Evolutionary conservation across 2,329 filamentous ascomycete genomes (phyloP).

Genomic region (Lasiodiplodia citricola): DNA sequence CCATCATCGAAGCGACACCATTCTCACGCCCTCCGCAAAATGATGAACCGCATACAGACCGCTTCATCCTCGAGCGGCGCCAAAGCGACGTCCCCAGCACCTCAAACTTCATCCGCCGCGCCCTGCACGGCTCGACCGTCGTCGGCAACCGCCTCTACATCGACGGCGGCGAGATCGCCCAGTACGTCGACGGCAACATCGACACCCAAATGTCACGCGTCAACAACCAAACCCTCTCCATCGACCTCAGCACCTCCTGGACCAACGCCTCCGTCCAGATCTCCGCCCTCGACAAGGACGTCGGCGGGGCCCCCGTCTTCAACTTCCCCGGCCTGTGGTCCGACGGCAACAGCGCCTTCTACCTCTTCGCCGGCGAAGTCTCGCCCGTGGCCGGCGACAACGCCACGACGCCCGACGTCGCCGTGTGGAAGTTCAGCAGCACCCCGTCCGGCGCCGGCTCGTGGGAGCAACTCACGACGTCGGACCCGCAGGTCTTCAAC

Average conservation of each 20-base stretch:
- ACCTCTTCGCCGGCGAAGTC: not conserved
- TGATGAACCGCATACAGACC: too few species aligned
- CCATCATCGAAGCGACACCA: too few species aligned
- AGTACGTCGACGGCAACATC: not conserved
- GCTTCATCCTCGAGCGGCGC: too few species aligned
- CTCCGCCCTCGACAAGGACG: not conserved
- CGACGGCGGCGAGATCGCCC: constrained; percentile 1
- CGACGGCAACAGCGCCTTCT: not conserved
- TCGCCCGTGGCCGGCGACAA: not conserved
- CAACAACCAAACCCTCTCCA: constrained; percentile 9
- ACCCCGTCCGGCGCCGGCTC: not conserved
- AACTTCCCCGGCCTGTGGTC: not conserved
- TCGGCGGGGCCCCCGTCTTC: not conserved
- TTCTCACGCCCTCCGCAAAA: too few species aligned
- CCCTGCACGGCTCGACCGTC: not conserved
- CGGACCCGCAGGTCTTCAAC: not conserved
- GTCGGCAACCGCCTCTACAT: constrained; percentile 9
- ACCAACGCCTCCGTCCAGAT: constrained; percentile 6
- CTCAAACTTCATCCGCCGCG: constrained; percentile 2
- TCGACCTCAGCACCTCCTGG: constrained; percentile 19
- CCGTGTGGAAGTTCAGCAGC: constrained; percentile 1
- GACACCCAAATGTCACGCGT: not conserved
- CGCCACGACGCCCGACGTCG: not conserved
- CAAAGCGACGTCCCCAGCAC: not conserved
- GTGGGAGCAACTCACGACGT: not conserved